A percentile compares a stretch with the other conserved stretches of the same genome.
phyloP scores from a whole-genome alignment of 2,329 filamentous ascomycete genomes.

The Penicillium thymicola region DNA sequence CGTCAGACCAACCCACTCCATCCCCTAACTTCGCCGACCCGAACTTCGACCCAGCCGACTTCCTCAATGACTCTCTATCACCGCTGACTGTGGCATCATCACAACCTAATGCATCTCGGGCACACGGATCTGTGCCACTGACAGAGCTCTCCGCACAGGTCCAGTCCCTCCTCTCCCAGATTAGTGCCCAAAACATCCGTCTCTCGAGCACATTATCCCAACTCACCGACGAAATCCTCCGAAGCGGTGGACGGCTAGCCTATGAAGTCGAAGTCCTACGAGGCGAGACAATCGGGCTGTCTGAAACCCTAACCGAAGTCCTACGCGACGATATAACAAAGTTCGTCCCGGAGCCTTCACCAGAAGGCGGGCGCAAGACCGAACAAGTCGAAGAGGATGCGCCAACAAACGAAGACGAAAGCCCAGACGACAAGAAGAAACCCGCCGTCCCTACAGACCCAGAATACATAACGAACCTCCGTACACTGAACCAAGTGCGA shows the following conservation, averaged over 20 bases:
- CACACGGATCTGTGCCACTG: slow-evolving; percentile 57
- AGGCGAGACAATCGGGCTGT: slow-evolving; percentile 79
- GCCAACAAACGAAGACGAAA: slow-evolving; percentile 1
- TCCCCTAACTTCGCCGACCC: slow-evolving; percentile 71
- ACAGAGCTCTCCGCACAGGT: slow-evolving; percentile 76
- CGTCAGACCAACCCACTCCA: slow-evolving; percentile 33
- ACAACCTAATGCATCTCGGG: slow-evolving; percentile 37
- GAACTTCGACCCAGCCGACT: slow-evolving; percentile 78
- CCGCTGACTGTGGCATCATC: slow-evolving; percentile 55
- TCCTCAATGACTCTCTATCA: slow-evolving; percentile 77
- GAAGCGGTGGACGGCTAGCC: slow-evolving; percentile 80
- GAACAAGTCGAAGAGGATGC: background rate
- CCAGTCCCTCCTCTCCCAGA: slow-evolving; percentile 78
- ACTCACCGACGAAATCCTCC: slow-evolving; percentile 89
- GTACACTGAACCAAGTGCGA: slow-evolving; percentile 78
- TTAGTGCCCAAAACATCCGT: slow-evolving; percentile 83
- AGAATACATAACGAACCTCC: slow-evolving; percentile 71
- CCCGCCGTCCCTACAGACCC: slow-evolving; percentile 47
- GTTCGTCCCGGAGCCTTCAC: slow-evolving; percentile 57
- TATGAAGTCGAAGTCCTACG: slow-evolving; percentile 92
- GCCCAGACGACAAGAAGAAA: slow-evolving; percentile 3
- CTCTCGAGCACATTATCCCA: slow-evolving; percentile 79
- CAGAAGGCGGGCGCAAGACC: slow-evolving; percentile 5
- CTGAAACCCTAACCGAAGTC: slow-evolving; percentile 71
- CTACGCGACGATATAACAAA: slow-evolving; percentile 68